Conservation (phyloP, 2,329 filamentous ascomycete genomes). For the Penicillium italicum region DNA sequence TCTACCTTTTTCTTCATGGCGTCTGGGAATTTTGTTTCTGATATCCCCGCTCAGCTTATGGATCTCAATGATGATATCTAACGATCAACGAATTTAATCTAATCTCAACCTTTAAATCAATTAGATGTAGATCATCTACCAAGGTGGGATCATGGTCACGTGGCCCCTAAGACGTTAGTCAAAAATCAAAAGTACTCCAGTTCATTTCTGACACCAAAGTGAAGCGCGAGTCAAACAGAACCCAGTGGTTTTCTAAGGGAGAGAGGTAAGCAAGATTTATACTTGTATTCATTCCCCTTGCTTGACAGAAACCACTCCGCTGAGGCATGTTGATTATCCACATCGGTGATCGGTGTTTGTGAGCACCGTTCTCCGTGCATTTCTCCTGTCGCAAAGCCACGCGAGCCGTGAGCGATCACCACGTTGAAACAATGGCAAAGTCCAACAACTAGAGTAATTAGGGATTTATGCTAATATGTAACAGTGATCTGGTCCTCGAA, state of each 20-base stretch:
- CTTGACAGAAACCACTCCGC: not conserved
- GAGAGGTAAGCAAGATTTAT: not conserved
- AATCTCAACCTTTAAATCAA: not conserved
- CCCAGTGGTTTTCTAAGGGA: not conserved
- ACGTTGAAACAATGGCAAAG: not conserved
- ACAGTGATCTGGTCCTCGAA: not conserved
- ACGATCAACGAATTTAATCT: not conserved
- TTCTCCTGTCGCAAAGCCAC: not conserved
- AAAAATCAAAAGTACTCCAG: not conserved
- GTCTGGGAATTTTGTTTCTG: slow-evolving; percentile 3
- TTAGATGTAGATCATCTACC: not conserved
- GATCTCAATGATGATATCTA: not conserved
- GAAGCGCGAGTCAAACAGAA: not conserved
- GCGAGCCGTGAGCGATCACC: not conserved
- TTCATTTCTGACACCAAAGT: not conserved
- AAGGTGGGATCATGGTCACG: not conserved
- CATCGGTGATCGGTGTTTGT: slow-evolving; percentile 25
- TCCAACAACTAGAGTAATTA: not conserved
- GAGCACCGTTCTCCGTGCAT: slow-evolving; percentile 18
- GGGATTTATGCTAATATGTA: not conserved
- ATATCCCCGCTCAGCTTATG: slow-evolving; percentile 9
- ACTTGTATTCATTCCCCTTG: not conserved
- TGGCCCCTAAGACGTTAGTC: not conserved
- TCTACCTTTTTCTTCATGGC: not conserved
- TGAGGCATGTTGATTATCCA: slow-evolving; percentile 3